phyloP scores from a whole-genome alignment of 2,329 filamentous ascomycete genomes.

The Grosmannia huntii region DNA sequence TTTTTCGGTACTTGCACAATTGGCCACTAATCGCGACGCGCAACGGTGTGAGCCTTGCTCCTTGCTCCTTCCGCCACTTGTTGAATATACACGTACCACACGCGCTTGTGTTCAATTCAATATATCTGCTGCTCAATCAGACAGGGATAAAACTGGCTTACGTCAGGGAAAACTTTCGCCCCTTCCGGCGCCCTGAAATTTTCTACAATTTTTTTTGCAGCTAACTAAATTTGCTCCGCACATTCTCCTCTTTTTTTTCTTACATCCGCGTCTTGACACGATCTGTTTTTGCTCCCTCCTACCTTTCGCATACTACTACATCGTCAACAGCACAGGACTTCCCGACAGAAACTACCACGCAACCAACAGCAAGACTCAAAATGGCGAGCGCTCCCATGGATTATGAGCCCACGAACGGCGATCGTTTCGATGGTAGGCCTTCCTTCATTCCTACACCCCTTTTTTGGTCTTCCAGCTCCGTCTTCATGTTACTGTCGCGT shows the following conservation, averaged over 20 bases:
- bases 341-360: not conserved
- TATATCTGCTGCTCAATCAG: no score
- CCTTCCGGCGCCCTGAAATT: not conserved
- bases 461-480: not conserved
- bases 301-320: constrained; percentile 1
- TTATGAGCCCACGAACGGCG: constrained; percentile 55
- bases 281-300: not conserved
- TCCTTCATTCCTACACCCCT: constrained; percentile 1
- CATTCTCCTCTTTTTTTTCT: constrained; percentile 5
- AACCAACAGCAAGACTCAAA: constrained; percentile 3
- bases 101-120: not conserved
- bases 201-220: constrained; percentile 1
- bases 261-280: not conserved
- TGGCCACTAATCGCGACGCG: not conserved
- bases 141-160: not conserved
- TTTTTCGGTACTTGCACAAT: not conserved
- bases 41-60: not conserved
- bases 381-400: constrained; percentile 59
- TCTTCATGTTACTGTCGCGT: not conserved
- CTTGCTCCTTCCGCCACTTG: not conserved
- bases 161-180: not conserved
- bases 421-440: constrained; percentile 50
- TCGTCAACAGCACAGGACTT: constrained; percentile 2
- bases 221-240: constrained; percentile 5
- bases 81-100: not conserved